phyloP scores from a whole-genome alignment of 2,329 filamentous ascomycete species.

The Trichoderma aggressivum region DNA sequence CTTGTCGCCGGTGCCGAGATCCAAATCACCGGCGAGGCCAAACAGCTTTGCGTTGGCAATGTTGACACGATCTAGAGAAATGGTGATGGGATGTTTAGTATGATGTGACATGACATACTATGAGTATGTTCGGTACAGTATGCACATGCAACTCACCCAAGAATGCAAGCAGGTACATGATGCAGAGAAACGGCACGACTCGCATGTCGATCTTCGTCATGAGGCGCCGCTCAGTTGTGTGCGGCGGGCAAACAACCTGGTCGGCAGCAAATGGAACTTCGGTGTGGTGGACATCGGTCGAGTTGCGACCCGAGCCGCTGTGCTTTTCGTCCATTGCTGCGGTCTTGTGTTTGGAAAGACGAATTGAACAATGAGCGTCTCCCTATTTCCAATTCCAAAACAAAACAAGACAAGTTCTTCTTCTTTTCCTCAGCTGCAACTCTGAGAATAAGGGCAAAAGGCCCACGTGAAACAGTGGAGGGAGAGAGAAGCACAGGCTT shows the following conservation, averaged over 20 bases:
- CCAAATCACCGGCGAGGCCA: slow-evolving; percentile 59
- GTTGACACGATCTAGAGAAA: slow-evolving; percentile 61
- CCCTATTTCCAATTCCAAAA: neutral
- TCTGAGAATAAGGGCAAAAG: slow-evolving; percentile 2
- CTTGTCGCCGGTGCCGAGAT: slow-evolving; percentile 48
- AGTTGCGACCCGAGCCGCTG: slow-evolving; percentile 20
- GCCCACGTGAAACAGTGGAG: slow-evolving; percentile 15
- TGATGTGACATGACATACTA: neutral
- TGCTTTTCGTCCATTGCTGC: slow-evolving; percentile 24
- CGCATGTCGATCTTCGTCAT: slow-evolving; percentile 68
- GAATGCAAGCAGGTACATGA: slow-evolving; percentile 70
- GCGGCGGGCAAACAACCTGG: slow-evolving; percentile 41
- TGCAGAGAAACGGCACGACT: slow-evolving; percentile 68
- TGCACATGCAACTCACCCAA: slow-evolving; percentile 41
- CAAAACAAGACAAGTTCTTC: neutral
- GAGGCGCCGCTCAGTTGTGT: slow-evolving; percentile 62
- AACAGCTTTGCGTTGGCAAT: slow-evolving; percentile 75
- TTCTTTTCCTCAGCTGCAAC: neutral
- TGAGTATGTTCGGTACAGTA: neutral
- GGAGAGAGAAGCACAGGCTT: slow-evolving; percentile 11
- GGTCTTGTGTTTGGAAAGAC: neutral
- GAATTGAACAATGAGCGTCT: neutral
- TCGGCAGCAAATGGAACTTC: neutral
- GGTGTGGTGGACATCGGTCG: slow-evolving; percentile 10
- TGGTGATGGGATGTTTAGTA: neutral